Evolutionary conservation across 169 alveolate genomes (phyloP).

Genomic region (Plasmodium knowlesi): DNA sequence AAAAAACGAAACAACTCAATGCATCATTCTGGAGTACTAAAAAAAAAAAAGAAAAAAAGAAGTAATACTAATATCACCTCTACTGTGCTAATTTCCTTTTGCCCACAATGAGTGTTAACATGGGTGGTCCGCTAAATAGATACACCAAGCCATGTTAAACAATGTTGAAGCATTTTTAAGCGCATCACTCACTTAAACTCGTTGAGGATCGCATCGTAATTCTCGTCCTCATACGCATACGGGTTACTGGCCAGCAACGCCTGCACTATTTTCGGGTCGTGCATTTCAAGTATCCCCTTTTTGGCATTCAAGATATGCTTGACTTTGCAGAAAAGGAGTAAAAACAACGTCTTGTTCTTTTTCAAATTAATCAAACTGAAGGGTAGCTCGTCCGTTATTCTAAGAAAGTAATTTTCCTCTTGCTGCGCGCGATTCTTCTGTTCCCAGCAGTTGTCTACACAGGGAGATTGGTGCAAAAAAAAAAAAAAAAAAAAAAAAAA

Average conservation of each 20-base stretch:
- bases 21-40: background rate
- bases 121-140: background rate
- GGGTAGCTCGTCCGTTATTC: slow-evolving; percentile 29
- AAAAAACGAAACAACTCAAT: background rate
- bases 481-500: slow-evolving; percentile 33
- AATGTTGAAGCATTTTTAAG: background rate
- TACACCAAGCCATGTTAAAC: background rate
- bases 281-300: slow-evolving; percentile 43
- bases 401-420: slow-evolving; percentile 51
- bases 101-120: background rate
- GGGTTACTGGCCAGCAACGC: slow-evolving; percentile 42
- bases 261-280: slow-evolving; percentile 3
- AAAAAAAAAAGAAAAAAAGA: background rate
- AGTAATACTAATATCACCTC: background rate
- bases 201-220: slow-evolving; percentile 59
- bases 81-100: background rate
- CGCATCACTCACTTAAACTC: slow-evolving; percentile 27
- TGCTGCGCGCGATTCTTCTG: background rate
- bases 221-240: slow-evolving; percentile 47
- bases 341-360: slow-evolving; percentile 37
- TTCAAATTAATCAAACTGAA: slow-evolving; percentile 20
- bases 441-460: background rate
- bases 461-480: slow-evolving; percentile 5
- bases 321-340: slow-evolving; percentile 59
- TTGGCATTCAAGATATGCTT: slow-evolving; percentile 48